Evolutionary conservation across 495 filamentous ascomycete genomes (phyloP), one percentile per base, ranked within the genome.

Genomic region (Aspergillus incahuasiensis): DNA sequence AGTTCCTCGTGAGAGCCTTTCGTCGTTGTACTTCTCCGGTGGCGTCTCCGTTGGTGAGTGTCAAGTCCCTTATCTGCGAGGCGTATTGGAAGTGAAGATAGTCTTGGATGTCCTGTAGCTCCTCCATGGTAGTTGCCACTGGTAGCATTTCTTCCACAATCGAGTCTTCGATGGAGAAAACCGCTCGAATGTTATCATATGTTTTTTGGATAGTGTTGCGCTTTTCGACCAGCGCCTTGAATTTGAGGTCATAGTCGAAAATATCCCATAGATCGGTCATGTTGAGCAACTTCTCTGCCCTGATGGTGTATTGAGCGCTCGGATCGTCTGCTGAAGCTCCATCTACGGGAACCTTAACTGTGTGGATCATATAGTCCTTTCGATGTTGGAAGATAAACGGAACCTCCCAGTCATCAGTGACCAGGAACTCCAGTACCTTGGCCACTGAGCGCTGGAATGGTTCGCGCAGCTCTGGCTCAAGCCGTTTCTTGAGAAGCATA

Each of bases 371-470:
- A 68, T 97, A 97, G 67, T 98, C 94, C 68, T 95, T 92, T 35
- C 95, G 89, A 61, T 98, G 92, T 65, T 97, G 95, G 70, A 96
- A 97, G 59, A 98, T 91, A 66, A 94, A 98, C 0, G 94, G 92
- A 4, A 97, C 91, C 65, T 98, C 94, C 66, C 87, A 89, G 52
- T 95, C 88, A 57, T 97, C 91, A 6, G 90, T 82, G 39, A 92
- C 86, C 63, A 98, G 87, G 60, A 97, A 96, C 62, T 96, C 90
- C 53, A 98, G 77, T n/a, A 97, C 90, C 68, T 95, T 95, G 51
- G 83, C 83, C 46, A 97, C 86, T 1, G 95, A 86, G 58, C 87
- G 86, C 62, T 88, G 86, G 68, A 98, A 96, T 0, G 90, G 90
- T 39, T 85, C 81, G 19, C 85, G 82, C 43, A 96, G 77, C 50